Evolutionary conservation across 108 stramenopile species (phyloP), one percentile per base, ranked within the genome.

Genomic region (Fragilaria crotonensis): DNA sequence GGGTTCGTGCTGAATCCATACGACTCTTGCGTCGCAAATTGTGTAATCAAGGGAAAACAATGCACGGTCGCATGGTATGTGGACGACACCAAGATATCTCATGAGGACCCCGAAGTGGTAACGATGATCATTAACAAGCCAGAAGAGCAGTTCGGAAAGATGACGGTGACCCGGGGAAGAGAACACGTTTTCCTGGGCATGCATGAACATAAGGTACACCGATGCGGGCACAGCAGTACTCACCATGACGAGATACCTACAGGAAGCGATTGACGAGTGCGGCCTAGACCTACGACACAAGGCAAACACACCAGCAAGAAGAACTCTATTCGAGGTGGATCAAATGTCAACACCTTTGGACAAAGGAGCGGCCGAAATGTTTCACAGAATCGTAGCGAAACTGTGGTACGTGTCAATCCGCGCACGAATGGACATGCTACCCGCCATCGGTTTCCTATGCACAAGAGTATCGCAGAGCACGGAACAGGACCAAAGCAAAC

Each of bases 31-130:
- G 50, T 62, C 2, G 60, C 60, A 50, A 62, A 62, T 45, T 65
- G 56, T 25, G 33, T 17, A 11, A 49, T 65, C 25, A 57, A 68
- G 18, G 72, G 68, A 20, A 60, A 64, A 33, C 64, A 69, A 28
- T 25, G 33, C 1, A 65, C 73, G 0, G 53, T 69, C 1, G 11
- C 17, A 7, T 74, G 32, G 33, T 59, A 70, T 65, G 68, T 74
- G 0, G 73, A 74, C 62, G 77, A 83, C 61, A n/a, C 64, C 11
- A 79, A 74, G 28, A 57, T 64, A n/a, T 75, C 70, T 1, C 72
- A 74, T 36, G 61, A 27, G 19, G 46, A 59, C 23, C n/a, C 20
- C 0, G 2, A 3, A 3, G 73, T 63, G 0, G 31, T 68, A 7
- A 46, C 28, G 5, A 49, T 45, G 0, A 25, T 68, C 18, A 22